Percentiles rank a stretch among this genome's conserved stretches.
These are phyloP conservation scores for Russula sp. DNA, from an alignment of 768 basidiomycete species.

Conservation along the genomic window DNA sequence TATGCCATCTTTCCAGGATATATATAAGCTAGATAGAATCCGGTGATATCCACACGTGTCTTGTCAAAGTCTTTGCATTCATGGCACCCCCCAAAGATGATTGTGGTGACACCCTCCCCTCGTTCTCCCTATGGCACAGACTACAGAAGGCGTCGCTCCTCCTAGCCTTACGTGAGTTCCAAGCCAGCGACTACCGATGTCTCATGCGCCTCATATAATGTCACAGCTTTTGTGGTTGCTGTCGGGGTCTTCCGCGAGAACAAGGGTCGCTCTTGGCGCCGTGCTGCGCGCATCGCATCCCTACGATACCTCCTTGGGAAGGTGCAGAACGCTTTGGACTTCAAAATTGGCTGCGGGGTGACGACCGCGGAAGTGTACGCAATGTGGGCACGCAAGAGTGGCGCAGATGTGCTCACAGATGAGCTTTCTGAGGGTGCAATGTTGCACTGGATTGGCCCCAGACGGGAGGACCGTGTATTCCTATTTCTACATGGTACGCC, in stretches of 20 bases:
- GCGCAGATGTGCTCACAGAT: constrained; percentile 6
- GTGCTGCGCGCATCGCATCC: not conserved
- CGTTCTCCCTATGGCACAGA: not conserved
- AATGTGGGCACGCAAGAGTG: not conserved
- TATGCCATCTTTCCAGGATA: too few relatives aligned
- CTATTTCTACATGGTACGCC: constrained; percentile 18
- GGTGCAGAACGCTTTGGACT: not conserved
- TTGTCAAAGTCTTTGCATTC: not conserved
- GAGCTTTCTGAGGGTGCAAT: constrained; percentile 12
- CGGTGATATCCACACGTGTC: not conserved
- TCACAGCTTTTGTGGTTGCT: not conserved
- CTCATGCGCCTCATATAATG: not conserved
- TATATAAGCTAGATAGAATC: not conserved
- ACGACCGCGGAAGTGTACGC: constrained; percentile 6
- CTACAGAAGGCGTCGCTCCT: not conserved
- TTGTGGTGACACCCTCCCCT: not conserved
- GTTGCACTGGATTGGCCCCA: constrained; percentile 20
- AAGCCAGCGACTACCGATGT: not conserved
- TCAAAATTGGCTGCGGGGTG: not conserved
- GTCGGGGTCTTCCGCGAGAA: constrained; percentile 12
- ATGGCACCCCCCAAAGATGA: not conserved
- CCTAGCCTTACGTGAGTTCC: constrained; percentile 1
- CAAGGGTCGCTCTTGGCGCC: constrained; percentile 17
- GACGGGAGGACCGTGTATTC: constrained; percentile 7
- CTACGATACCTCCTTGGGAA: not conserved